Evolutionary conservation across 2,329 filamentous ascomycete genomes (phyloP), one percentile per base, ranked within the genome.

Genomic region (Plectosphaerella sp.): DNA sequence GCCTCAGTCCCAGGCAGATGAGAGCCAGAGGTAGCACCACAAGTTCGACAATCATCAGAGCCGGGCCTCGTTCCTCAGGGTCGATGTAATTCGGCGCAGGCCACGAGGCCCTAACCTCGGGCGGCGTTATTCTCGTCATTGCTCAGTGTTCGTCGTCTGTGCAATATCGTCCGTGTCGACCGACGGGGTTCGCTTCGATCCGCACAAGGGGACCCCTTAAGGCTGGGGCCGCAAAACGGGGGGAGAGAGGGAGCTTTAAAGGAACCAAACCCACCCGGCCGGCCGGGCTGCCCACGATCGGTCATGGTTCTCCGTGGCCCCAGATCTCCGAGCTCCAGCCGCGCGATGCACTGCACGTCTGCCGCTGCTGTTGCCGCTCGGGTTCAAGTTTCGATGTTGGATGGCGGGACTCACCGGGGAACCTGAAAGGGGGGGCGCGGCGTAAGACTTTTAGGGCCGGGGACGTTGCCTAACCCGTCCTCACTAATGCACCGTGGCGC

Each of bases 1-100:
- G 61, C 14, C 72, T 66, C 47, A 71, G 59, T 24, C 57, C 47
- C 9, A 74, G 58, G 18, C 64, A 66, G 12, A 69, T 47, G 16
- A 72, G 49, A 5, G 69, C 69, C 10, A 72, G 28, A 0, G 65
- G 58, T 25, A 70, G 60, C 15, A 69, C 62, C 15, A 63, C 65
- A 12, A 67, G 43, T 51, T 73, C 67, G 48, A 72, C 61, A 41
- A 70, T 68, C 51, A 74, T 52, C 22, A 75, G 60, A 1, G 60
- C 62, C 4, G 65, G 65, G 0, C 71, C 72, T 47, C 70, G 65
- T 3, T 63, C 66, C 16, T 64, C 63, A 4, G 72, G 72, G 48
- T 72, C 51, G 48, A 61, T 57, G 52, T 68, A 69, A 54, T 73
- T 72, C 10, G 71, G 65, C 18, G 39, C 33, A 14, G 72, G 72